These are phyloP conservation scores for Tothia fuscella DNA, from an alignment of 2,329 filamentous ascomycete species.

Conservation along the genomic window DNA sequence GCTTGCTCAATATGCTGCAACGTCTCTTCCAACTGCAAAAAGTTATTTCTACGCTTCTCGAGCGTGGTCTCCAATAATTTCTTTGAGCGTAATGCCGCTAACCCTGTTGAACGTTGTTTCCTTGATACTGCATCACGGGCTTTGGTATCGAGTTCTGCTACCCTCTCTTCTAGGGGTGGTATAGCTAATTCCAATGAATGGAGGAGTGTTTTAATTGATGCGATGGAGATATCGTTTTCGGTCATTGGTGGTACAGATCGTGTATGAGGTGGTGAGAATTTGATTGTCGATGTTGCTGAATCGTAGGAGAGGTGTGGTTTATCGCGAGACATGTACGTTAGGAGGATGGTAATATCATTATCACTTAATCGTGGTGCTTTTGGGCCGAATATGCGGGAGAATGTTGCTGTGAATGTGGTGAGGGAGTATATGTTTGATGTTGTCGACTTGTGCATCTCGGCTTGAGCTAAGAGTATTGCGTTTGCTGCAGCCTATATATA, in stretches of 20 bases:
- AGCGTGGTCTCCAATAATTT: constrained; percentile 70
- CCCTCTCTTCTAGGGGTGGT: constrained; percentile 46
- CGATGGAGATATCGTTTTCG: constrained; percentile 68
- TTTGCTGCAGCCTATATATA: constrained; percentile 26
- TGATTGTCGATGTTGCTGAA: constrained; percentile 64
- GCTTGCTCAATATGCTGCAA: constrained; percentile 78
- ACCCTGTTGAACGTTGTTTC: constrained; percentile 64
- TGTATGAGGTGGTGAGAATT: constrained; percentile 41
- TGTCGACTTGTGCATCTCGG: constrained; percentile 22
- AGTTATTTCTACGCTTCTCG: constrained; percentile 56
- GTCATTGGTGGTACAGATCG: constrained; percentile 28
- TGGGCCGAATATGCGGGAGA: constrained; percentile 19
- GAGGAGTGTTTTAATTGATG: constrained; percentile 65
- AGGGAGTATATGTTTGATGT: constrained; percentile 25
- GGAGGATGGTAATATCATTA: constrained; percentile 67
- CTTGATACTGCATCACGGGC: constrained; percentile 59
- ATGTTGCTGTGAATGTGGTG: constrained; percentile 23
- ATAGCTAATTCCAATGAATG: constrained; percentile 54
- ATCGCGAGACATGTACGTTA: constrained; percentile 38
- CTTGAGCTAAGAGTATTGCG: constrained; percentile 25
- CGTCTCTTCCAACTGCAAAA: constrained; percentile 73
- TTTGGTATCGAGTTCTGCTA: constrained; percentile 36
- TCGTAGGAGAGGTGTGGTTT: constrained; percentile 65
- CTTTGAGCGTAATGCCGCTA: constrained; percentile 69
- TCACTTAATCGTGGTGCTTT: constrained; percentile 16